Conservation (phyloP, 768 basidiomycete species). For the Boletales sp. region DNA sequence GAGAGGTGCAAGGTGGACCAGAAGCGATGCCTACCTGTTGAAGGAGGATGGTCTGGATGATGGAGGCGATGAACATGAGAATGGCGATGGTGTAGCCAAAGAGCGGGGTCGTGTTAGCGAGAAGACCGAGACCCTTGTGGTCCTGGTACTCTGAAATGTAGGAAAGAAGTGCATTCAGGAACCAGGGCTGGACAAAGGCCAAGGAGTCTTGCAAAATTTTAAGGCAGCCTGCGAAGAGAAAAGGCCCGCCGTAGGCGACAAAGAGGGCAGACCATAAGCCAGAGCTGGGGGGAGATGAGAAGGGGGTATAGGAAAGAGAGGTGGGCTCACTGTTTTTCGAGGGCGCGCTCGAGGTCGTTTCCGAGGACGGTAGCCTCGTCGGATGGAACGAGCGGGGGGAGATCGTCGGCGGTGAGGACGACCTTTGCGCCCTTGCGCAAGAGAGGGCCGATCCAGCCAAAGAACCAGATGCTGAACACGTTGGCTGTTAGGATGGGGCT, state of each 20-base stretch:
- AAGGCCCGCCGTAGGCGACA: constrained; percentile 76
- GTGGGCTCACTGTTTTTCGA: constrained; percentile 59
- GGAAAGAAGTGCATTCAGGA: constrained; percentile 72
- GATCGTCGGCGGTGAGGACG: constrained; percentile 81
- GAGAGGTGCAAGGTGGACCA: not conserved
- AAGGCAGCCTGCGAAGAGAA: constrained; percentile 53
- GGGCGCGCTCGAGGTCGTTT: constrained; percentile 51
- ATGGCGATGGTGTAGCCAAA: constrained; percentile 76
- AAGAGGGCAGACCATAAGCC: constrained; percentile 73
- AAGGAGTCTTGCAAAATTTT: constrained; percentile 81
- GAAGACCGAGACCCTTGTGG: constrained; percentile 31
- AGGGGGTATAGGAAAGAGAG: not conserved
- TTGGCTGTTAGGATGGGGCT: constrained; percentile 76
- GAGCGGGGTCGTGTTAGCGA: constrained; percentile 34
- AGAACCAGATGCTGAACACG: constrained; percentile 78
- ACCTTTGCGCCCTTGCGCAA: constrained; percentile 63
- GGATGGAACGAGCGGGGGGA: constrained; percentile 64
- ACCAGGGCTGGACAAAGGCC: constrained; percentile 83
- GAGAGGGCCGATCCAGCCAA: constrained; percentile 82
- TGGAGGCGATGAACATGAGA: constrained; percentile 77
- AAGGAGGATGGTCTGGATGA: constrained; percentile 74
- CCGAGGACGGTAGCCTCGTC: constrained; percentile 76
- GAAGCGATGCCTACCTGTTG: constrained; percentile 56
- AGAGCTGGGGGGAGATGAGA: constrained; percentile 36
- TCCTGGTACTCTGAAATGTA: constrained; percentile 80